A percentile compares a stretch with the other conserved stretches of the same genome.
Conservation (phyloP, 2,329 filamentous ascomycete genomes). For the Cadophora malorum region DNA sequence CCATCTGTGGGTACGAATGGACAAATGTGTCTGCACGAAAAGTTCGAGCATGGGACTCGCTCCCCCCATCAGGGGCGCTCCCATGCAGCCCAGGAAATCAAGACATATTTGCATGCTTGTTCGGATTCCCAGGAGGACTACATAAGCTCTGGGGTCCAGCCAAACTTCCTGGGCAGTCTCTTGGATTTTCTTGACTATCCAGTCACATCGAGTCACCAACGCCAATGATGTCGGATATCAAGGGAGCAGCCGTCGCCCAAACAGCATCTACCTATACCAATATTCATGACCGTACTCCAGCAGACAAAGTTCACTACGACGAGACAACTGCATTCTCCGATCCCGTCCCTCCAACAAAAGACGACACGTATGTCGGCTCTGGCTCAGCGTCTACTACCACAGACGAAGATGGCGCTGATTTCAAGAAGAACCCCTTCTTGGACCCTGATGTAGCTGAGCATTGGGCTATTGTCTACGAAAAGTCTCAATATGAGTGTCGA, state of each 20-base stretch:
- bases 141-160: conserved; percentile 6
- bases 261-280: neutral
- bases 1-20: neutral
- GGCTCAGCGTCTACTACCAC: conserved; percentile 23
- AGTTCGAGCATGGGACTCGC: neutral
- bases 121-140: neutral
- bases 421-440: conserved; percentile 35
- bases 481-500: conserved; percentile 41
- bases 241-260: conserved; percentile 3
- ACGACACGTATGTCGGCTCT: conserved; percentile 10
- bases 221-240: conserved; percentile 15
- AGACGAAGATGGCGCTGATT: conserved; percentile 30
- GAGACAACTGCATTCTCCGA: conserved; percentile 3
- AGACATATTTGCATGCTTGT: neutral
- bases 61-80: neutral
- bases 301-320: conserved; percentile 29
- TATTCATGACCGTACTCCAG: neutral
- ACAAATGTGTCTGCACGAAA: neutral
- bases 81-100: neutral
- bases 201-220: neutral
- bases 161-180: conserved; percentile 1
- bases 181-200: conserved; percentile 18
- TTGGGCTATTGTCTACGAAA: conserved; percentile 37
- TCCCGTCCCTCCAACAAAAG: conserved; percentile 22
- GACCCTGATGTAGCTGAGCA: conserved; percentile 40